Evolutionary conservation across 495 filamentous ascomycete species (phyloP), one percentile per base, ranked within the genome.

Genomic region (Penicillium diatomitis): DNA sequence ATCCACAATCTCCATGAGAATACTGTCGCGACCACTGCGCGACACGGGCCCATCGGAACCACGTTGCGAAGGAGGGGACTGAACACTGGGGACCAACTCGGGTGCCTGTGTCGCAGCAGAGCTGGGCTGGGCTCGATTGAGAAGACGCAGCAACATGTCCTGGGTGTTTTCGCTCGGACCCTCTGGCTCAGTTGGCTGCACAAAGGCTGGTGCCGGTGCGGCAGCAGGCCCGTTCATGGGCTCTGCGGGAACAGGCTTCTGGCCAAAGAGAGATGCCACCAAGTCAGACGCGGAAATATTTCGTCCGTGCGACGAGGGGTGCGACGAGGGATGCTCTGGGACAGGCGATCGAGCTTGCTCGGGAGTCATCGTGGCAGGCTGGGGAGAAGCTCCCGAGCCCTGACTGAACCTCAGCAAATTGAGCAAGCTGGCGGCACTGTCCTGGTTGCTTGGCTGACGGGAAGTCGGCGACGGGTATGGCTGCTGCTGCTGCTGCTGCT

Each of bases 391-490:
- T 40, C 54, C 53, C 20, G 62, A 48, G 11, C 68, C 59, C 53
- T 86, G 78, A 55, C 79, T 88, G 68, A 90, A 96, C 68, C 89
- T 89, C 43, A 98, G 77, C 37, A 98, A 77, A 58, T 85, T 92
- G 60, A 98, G 74, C 53, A 98, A 69, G 59, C 84, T 88, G 40
- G 67, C 81, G 45, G 74, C 83, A 70, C 72, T 80, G 61, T 87
- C 74, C 45, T 78, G 67, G 46, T 79, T 73, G 44, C 57, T 54
- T 56, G 62, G 65, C 41, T 61, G 58, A 8, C 54, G 62, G 10
- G 48, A 51, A 6, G 52, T 56, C 49, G 39, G 49, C 30, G 53
- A 55, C 44, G 36, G 47, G 41, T 32, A 34, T 43, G 57, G 65
- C 20, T 57, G 62, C 34, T 54, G 52, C 44, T 44, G 56, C 44